Percentiles rank a stretch among this genome's conserved stretches.
Evolutionary conservation across 2,329 filamentous ascomycete species (phyloP).

Genomic region (Magnaporthiopsis rhizophila): DNA sequence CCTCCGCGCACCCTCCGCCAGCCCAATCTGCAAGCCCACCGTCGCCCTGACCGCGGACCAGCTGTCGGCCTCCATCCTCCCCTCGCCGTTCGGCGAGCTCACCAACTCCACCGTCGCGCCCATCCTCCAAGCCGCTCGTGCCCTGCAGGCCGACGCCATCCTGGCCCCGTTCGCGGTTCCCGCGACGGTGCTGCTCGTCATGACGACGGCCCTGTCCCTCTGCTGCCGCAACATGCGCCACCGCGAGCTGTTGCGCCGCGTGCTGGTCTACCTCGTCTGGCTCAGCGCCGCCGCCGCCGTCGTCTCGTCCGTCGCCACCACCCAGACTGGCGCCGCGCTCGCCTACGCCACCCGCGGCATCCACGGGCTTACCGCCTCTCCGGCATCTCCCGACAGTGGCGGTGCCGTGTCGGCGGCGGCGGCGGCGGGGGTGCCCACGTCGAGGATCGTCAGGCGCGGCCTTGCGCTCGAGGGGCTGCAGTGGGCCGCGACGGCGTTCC

Average conservation of each 20-base stretch:
- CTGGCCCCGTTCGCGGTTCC: background rate
- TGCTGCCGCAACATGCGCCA: background rate
- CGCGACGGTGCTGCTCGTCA: slow-evolving; percentile 7
- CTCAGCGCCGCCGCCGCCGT: background rate
- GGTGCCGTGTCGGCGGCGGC: too few relatives aligned
- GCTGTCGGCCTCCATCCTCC: background rate
- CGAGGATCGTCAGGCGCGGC: background rate
- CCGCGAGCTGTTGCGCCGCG: background rate
- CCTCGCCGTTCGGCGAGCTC: background rate
- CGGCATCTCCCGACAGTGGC: too few relatives aligned
- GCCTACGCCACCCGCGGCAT: background rate
- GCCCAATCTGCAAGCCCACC: slow-evolving; percentile 1
- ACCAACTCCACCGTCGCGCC: background rate
- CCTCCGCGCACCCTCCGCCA: slow-evolving; percentile 1
- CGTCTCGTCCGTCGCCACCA: slow-evolving; percentile 3
- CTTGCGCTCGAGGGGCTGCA: slow-evolving; percentile 6
- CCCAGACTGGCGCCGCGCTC: slow-evolving; percentile 5
- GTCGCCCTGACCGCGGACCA: background rate
- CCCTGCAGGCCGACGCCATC: slow-evolving; percentile 4
- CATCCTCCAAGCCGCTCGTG: background rate
- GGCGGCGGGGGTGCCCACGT: too few relatives aligned
- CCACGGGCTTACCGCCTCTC: background rate
- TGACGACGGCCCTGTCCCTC: slow-evolving; percentile 1
- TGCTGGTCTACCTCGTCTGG: background rate
- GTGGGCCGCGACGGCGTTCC: slow-evolving; percentile 4